These are phyloP conservation scores for Yamadazyma dushanensis DNA, from an alignment of 1,139 yeast genomes.

Conservation along the genomic window DNA sequence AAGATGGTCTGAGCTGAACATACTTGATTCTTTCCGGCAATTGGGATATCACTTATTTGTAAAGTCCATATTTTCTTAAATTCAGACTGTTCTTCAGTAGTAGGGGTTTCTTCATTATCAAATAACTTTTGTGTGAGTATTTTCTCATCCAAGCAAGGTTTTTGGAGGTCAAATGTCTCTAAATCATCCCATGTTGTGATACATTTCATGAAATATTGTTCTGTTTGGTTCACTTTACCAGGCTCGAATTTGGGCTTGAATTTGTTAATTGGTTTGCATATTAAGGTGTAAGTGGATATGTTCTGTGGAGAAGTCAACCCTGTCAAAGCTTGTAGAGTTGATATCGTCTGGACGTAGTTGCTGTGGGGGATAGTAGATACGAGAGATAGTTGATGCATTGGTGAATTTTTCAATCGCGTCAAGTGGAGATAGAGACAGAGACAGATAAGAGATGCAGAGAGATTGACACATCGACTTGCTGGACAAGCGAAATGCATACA, in stretches of 20 bases:
- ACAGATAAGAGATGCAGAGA: too few species aligned
- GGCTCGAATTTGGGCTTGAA: slow-evolving; percentile 51
- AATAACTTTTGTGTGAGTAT: slow-evolving; percentile 23
- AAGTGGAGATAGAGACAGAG: background rate
- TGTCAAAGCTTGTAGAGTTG: slow-evolving; percentile 47
- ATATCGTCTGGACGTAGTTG: slow-evolving; percentile 42
- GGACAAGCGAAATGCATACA: too few species aligned
- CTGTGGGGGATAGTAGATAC: slow-evolving; percentile 44
- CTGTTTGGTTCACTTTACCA: slow-evolving; percentile 51
- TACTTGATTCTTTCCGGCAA: slow-evolving; percentile 75
- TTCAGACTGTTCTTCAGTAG: slow-evolving; percentile 2
- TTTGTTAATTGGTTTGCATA: slow-evolving; percentile 42
- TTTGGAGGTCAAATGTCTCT: slow-evolving; percentile 25
- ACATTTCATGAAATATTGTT: slow-evolving; percentile 48
- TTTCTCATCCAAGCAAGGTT: slow-evolving; percentile 25
- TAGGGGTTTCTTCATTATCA: slow-evolving; percentile 22
- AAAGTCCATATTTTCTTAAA: slow-evolving; percentile 53
- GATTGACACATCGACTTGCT: too few species aligned
- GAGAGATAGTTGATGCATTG: slow-evolving; percentile 40
- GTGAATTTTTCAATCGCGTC: background rate
- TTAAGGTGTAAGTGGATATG: slow-evolving; percentile 44
- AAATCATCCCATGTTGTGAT: slow-evolving; percentile 42
- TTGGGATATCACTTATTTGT: slow-evolving; percentile 78
- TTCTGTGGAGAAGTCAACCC: slow-evolving; percentile 41
- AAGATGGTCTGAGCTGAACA: slow-evolving; percentile 65